Base-by-base conservation (phyloP, 139 green algal species). In the Volvox reticuliferus region DNA sequence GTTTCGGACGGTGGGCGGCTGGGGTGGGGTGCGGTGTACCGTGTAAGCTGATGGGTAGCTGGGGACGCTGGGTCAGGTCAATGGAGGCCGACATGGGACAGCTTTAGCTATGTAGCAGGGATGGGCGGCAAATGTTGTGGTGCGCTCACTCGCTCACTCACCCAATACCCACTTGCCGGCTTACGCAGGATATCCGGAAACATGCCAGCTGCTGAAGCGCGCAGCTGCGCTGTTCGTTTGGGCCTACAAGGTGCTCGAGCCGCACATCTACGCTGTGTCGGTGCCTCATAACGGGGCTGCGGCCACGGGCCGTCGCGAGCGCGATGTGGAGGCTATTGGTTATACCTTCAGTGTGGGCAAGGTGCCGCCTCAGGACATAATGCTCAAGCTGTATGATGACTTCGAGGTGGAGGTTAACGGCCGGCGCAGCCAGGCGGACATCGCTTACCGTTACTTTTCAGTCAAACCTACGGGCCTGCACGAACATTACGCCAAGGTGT, bases 361-460 rank as follows among this genome's bases (percentile, higher is more conserved):
- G 86, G 86, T 63, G 86, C 28, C 71, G 19, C 86, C 86, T 14
- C 21, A 36, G 30, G 86, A 90, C 50, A 37, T 32, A 21, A 17
- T 35, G 73, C 73, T 90, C 28, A 90, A 90, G 55, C 86, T 90
- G 86, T 90, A 90, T 44, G 86, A 90, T 44, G 86, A 90, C 9
- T 90, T 90, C 30, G 21, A 44, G 30, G 73, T 90, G 5, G 86
- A 90, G 21, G 73, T 76, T 22, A 17, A 28, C 71, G 86, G 86
- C 24, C 16, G 16, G 21, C 44, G 50, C 22, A 62, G 67, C n/a
- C 28, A 67, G 69, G 69, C 28, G 5, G 71, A 83, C 85, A 83
- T 83, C 20, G 71, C 85, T 22, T 83, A 84, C 86, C 50, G 86
- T 12, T 90, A 90, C 86, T 90, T 90, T 24, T 84, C 73, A 0